Percentiles rank a stretch among this genome's conserved stretches.
phyloP scores from a whole-genome alignment of 805 yeast genomes.

The Peterozyma xylosa region DNA sequence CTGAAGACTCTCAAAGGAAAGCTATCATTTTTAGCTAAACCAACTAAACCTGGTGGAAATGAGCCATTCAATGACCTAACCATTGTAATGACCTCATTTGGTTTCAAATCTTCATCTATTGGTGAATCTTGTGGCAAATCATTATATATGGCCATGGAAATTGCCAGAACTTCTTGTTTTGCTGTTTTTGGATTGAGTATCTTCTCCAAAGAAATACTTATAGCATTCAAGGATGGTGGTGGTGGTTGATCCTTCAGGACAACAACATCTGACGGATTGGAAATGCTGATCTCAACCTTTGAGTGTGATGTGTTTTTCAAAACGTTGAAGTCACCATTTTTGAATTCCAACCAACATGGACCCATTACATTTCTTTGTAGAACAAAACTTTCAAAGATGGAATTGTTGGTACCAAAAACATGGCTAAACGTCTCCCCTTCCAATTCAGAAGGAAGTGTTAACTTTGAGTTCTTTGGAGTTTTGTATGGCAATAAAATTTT shows the following conservation, averaged over 20 bases:
- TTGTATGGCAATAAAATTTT: slow-evolving; percentile 71
- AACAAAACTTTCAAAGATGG: slow-evolving; percentile 80
- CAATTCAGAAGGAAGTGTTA: slow-evolving; percentile 50
- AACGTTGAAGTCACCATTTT: slow-evolving; percentile 50
- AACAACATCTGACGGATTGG: slow-evolving; percentile 36
- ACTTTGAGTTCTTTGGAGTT: slow-evolving; percentile 44
- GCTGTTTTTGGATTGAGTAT: slow-evolving; percentile 66
- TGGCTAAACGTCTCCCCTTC: slow-evolving; percentile 71
- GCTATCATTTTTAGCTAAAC: slow-evolving; percentile 47
- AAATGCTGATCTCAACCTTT: slow-evolving; percentile 61
- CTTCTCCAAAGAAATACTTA: slow-evolving; percentile 76
- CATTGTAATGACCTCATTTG: slow-evolving; percentile 59
- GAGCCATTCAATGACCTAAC: slow-evolving; percentile 72
- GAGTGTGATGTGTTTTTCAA: slow-evolving; percentile 71
- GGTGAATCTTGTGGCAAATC: slow-evolving; percentile 73
- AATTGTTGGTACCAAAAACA: slow-evolving; percentile 72
- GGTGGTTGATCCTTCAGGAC: slow-evolving; percentile 36
- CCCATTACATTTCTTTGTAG: slow-evolving; percentile 85
- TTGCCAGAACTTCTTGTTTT: slow-evolving; percentile 81
- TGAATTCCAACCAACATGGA: slow-evolving; percentile 89
- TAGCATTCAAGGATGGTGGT: slow-evolving; percentile 65
- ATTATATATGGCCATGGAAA: slow-evolving; percentile 66
- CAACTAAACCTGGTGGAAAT: slow-evolving; percentile 72
- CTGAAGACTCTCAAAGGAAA: slow-evolving; percentile 51
- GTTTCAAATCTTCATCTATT: slow-evolving; percentile 50